phyloP scores from a whole-genome alignment of 148 eudicot genomes.

The Gaultheria prostrata region DNA sequence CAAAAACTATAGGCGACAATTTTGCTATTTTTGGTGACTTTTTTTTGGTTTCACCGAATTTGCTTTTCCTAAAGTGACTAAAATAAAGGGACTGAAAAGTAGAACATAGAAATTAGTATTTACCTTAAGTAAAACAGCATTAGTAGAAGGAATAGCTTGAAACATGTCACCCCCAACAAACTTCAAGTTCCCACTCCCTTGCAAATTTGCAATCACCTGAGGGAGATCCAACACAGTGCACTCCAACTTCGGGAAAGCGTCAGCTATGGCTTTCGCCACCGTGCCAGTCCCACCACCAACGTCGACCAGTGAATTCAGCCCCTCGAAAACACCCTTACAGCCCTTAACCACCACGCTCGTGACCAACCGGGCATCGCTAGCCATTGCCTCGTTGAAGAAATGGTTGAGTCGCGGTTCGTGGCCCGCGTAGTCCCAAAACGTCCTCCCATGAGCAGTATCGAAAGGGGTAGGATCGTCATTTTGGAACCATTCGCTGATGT shows the following conservation, averaged over 20 bases:
- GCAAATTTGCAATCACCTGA: neutral
- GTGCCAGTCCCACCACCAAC: neutral
- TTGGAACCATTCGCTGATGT: neutral
- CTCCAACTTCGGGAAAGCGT: neutral
- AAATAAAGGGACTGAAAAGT: no score
- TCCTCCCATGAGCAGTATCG: neutral
- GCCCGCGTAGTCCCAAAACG: neutral
- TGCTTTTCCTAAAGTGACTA: no score
- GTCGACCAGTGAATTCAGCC: neutral
- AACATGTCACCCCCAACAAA: constrained; percentile 1
- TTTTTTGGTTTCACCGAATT: no score
- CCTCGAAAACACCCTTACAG: neutral
- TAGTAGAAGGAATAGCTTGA: neutral
- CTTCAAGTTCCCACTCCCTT: neutral
- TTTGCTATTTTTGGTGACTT: no score
- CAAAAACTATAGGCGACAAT: no score
- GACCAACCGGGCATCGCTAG: neutral
- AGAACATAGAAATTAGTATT: neutral
- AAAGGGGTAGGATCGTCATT: neutral
- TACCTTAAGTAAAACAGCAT: constrained; percentile 1
- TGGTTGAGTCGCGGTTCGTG: neutral
- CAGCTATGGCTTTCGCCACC: neutral
- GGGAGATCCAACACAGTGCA: constrained; percentile 3
- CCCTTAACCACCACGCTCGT: neutral
- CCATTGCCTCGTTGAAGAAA: neutral